These are phyloP conservation scores for Scedosporium dehoogii DNA, from an alignment of 2,329 filamentous ascomycete species.

Conservation along the genomic window DNA sequence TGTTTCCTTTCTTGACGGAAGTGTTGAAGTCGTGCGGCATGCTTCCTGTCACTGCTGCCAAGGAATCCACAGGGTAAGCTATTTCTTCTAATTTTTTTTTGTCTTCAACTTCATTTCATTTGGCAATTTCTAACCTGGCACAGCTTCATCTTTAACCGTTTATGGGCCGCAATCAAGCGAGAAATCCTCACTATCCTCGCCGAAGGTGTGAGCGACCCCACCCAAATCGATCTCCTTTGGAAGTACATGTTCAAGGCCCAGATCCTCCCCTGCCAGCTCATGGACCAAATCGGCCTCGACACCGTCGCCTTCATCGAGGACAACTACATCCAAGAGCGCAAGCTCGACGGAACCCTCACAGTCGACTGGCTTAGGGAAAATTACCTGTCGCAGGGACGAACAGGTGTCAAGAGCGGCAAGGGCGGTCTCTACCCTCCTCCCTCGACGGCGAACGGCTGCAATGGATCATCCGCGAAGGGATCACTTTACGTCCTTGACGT, in stretches of 20 bases:
- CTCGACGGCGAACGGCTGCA: slow-evolving; percentile 6
- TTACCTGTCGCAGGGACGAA: slow-evolving; percentile 34
- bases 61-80: slow-evolving; percentile 34
- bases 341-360: slow-evolving; percentile 26
- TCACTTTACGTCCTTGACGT: slow-evolving; percentile 18
- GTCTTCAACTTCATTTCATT: too few relatives aligned
- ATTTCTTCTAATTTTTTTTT: too few relatives aligned
- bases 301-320: slow-evolving; percentile 43
- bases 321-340: slow-evolving; percentile 40
- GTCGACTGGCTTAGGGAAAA: slow-evolving; percentile 31
- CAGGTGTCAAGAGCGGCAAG: slow-evolving; percentile 32
- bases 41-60: slow-evolving; percentile 29
- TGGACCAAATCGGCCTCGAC: slow-evolving; percentile 42
- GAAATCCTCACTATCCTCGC: slow-evolving; percentile 37
- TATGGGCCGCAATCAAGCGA: slow-evolving; percentile 48
- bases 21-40: slow-evolving; percentile 28
- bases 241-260: slow-evolving; percentile 21
- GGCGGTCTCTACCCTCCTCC: slow-evolving; percentile 28
- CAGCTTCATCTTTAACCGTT: slow-evolving; percentile 40
- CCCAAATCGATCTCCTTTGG: slow-evolving; percentile 40
- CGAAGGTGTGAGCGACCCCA: slow-evolving; percentile 36
- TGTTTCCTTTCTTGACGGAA: slow-evolving; percentile 35
- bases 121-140: neutral
- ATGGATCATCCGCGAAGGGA: neutral
- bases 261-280: slow-evolving; percentile 22